Conservation (phyloP, 83 land plant genomes). For the Diphasiastrum complanatum region DNA sequence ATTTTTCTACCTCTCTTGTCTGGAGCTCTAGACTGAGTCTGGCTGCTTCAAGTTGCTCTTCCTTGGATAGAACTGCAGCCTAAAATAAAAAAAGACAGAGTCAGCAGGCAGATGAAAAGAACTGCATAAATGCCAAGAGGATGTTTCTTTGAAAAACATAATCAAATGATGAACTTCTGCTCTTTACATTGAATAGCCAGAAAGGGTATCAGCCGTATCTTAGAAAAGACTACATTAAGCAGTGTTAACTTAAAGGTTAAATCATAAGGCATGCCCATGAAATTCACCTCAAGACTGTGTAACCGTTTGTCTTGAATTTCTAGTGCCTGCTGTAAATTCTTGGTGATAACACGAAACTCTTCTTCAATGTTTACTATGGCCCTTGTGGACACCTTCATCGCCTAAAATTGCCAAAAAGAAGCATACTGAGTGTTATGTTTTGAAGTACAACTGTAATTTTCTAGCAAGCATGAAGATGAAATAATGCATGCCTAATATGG, state of each 20-base stretch:
- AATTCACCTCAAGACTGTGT: slow-evolving; percentile 22
- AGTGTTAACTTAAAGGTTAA: no score
- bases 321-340: slow-evolving; percentile 26
- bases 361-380: slow-evolving; percentile 39
- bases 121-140: background rate
- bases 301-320: slow-evolving; percentile 30
- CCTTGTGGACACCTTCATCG: slow-evolving; percentile 38
- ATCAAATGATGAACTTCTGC: no score
- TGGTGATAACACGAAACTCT: slow-evolving; percentile 33
- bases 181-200: no score
- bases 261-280: background rate
- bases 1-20: slow-evolving; percentile 16
- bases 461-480: no score
- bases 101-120: background rate
- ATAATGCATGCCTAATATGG: no score
- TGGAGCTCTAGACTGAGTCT: slow-evolving; percentile 11
- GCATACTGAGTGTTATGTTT: no score
- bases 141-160: background rate
- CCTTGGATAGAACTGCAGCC: slow-evolving; percentile 29
- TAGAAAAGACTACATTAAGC: no score
- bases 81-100: background rate
- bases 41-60: slow-evolving; percentile 24
- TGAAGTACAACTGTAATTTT: background rate
- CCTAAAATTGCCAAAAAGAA: no score
- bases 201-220: no score